phyloP scores from a whole-genome alignment of 2,329 filamentous ascomycete genomes.

The Colletotrichum incanum region DNA sequence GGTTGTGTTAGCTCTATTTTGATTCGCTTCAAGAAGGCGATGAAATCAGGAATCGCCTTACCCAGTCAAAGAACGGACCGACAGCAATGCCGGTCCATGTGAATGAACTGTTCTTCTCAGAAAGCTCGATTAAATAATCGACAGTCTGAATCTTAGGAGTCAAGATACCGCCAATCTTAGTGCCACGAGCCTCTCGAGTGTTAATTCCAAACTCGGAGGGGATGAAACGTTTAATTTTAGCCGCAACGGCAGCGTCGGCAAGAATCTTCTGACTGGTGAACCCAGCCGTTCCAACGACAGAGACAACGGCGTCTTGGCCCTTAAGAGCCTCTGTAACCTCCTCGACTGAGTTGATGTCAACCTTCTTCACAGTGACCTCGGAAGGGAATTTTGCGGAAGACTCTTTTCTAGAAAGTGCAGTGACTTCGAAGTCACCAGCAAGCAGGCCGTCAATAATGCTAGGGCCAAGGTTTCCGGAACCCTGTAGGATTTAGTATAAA shows the following conservation, averaged over 20 bases:
- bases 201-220: constrained; percentile 67
- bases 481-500: constrained; percentile 46
- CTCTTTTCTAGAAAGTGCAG: constrained; percentile 64
- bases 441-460: constrained; percentile 52
- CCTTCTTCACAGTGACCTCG: constrained; percentile 59
- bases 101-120: constrained; percentile 53
- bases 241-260: constrained; percentile 69
- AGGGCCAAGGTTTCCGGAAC: constrained; percentile 52
- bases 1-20: not conserved
- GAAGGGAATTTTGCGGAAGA: constrained; percentile 56
- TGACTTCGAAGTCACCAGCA: constrained; percentile 62
- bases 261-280: constrained; percentile 63
- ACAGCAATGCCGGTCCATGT: constrained; percentile 73
- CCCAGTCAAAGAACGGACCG: constrained; percentile 75
- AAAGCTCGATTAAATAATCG: constrained; percentile 42
- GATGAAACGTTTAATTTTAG: constrained; percentile 71
- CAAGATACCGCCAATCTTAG: constrained; percentile 49
- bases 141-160: constrained; percentile 48
- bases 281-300: constrained; percentile 61
- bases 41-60: constrained; percentile 44
- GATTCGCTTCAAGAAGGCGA: not conserved
- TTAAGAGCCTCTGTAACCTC: constrained; percentile 64
- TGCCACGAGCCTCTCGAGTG: constrained; percentile 47
- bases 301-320: constrained; percentile 71
- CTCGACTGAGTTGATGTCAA: constrained; percentile 61